Percentiles rank a stretch among this genome's conserved stretches.
Evolutionary conservation across 768 basidiomycete genomes (phyloP).

Genomic region (Lactarius sanguifluus): DNA sequence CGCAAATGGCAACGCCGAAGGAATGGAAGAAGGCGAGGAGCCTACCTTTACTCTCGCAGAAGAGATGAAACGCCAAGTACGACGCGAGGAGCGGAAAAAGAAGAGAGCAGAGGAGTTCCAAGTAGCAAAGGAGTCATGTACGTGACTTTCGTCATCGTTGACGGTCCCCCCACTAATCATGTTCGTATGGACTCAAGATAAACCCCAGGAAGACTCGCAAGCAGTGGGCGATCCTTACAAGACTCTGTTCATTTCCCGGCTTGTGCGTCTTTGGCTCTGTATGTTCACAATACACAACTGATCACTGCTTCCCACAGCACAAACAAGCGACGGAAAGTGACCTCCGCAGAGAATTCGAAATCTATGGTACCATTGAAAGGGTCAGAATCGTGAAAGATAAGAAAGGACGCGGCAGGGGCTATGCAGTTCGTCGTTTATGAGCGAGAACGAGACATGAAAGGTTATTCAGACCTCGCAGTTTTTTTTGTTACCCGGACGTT

Average conservation of each 20-base stretch:
- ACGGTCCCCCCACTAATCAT: slow-evolving; percentile 16
- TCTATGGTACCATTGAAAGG: slow-evolving; percentile 91
- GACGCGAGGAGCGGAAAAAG: slow-evolving; percentile 76
- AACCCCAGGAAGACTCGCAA: slow-evolving; percentile 87
- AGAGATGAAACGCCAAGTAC: slow-evolving; percentile 76
- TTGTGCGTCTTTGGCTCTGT: slow-evolving; percentile 49
- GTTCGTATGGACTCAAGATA: slow-evolving; percentile 53
- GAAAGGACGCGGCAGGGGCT: slow-evolving; percentile 83
- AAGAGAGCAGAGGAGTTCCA: slow-evolving; percentile 74
- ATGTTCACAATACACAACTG: background rate
- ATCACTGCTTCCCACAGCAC: slow-evolving; percentile 53
- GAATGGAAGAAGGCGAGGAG: slow-evolving; percentile 85
- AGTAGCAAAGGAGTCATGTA: slow-evolving; percentile 82
- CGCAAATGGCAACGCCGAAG: slow-evolving; percentile 58
- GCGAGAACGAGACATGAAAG: slow-evolving; percentile 99
- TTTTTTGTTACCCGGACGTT: slow-evolving; percentile 26
- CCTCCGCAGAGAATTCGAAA: slow-evolving; percentile 92
- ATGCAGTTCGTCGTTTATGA: slow-evolving; percentile 98
- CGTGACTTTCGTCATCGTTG: slow-evolving; percentile 36
- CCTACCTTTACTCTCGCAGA: slow-evolving; percentile 79
- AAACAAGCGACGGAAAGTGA: slow-evolving; percentile 91
- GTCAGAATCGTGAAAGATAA: slow-evolving; percentile 92
- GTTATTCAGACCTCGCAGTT: slow-evolving; percentile 43
- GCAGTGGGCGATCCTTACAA: slow-evolving; percentile 98
- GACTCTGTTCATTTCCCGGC: slow-evolving; percentile 91